These are phyloP conservation scores for Harrya chromipes DNA, from an alignment of 768 basidiomycete species.

Conservation along the genomic window DNA sequence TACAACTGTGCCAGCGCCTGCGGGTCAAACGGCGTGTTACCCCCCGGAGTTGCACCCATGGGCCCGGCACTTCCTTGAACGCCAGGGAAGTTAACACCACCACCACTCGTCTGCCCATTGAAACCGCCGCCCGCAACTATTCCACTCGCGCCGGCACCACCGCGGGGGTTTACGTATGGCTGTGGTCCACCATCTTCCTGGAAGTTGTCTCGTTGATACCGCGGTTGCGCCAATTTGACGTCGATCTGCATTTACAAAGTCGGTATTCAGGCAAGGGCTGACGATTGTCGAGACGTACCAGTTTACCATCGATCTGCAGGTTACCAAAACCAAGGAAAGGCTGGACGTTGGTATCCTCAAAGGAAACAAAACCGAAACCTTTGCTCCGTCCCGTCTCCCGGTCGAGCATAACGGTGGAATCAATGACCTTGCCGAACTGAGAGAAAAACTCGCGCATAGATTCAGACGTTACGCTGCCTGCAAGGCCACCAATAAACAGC, in stretches of 20 bases:
- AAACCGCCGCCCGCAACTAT: conserved; percentile 22
- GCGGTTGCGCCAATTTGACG: conserved; percentile 93
- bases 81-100: conserved; percentile 34
- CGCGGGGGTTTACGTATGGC: conserved; percentile 12
- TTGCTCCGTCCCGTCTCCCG: conserved; percentile 93
- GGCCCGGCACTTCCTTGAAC: conserved; percentile 23
- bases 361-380: conserved; percentile 97
- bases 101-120: conserved; percentile 33
- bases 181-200: conserved; percentile 42
- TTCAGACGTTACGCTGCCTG: conserved; percentile 89
- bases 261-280: neutral
- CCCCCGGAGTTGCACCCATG: conserved; percentile 32
- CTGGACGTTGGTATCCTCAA: conserved; percentile 88
- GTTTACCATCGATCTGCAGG: conserved; percentile 91
- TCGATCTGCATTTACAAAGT: conserved; percentile 64
- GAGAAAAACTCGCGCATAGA: conserved; percentile 92
- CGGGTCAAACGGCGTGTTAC: conserved; percentile 79
- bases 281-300: conserved; percentile 52
- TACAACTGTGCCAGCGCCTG: conserved; percentile 91
- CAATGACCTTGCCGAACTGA: conserved; percentile 93
- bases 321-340: conserved; percentile 86
- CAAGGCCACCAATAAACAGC: conserved; percentile 93
- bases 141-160: conserved; percentile 5
- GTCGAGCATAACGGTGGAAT: conserved; percentile 98
- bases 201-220: conserved; percentile 70